These are phyloP conservation scores for Ophiostoma sp. DNA, from an alignment of 2,329 filamentous ascomycete species.

Conservation along the genomic window DNA sequence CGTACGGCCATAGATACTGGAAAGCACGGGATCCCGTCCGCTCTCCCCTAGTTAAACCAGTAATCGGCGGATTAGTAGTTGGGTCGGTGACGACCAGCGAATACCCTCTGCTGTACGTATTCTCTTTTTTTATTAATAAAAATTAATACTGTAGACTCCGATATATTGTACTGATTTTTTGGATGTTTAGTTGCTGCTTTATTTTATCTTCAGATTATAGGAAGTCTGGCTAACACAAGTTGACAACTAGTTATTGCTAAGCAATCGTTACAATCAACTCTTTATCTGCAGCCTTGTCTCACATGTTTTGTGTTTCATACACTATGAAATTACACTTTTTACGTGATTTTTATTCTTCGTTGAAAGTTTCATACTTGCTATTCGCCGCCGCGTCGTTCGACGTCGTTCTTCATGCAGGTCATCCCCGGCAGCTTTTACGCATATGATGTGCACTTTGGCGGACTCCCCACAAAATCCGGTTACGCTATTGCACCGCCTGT, in stretches of 20 bases:
- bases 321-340: not conserved
- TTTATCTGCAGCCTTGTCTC: not conserved
- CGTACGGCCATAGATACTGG: constrained; percentile 7
- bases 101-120: constrained; percentile 7
- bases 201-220: not conserved
- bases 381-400: not conserved
- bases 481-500: not conserved
- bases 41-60: constrained; percentile 4
- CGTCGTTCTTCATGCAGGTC: not conserved
- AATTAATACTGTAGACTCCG: not conserved
- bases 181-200: not conserved
- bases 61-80: constrained; percentile 9
- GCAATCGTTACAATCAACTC: not conserved
- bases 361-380: not conserved
- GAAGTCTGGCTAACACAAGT: not conserved
- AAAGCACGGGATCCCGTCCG: constrained; percentile 9
- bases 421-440: not conserved
- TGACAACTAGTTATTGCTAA: not conserved
- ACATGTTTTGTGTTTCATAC: not conserved
- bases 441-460: not conserved
- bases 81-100: constrained; percentile 9
- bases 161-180: not conserved
- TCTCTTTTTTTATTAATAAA: not conserved
- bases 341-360: not conserved
- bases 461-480: not conserved